Evolutionary conservation across 345 rosid genomes (phyloP).

Genomic region (Moricandia moricandioides): DNA sequence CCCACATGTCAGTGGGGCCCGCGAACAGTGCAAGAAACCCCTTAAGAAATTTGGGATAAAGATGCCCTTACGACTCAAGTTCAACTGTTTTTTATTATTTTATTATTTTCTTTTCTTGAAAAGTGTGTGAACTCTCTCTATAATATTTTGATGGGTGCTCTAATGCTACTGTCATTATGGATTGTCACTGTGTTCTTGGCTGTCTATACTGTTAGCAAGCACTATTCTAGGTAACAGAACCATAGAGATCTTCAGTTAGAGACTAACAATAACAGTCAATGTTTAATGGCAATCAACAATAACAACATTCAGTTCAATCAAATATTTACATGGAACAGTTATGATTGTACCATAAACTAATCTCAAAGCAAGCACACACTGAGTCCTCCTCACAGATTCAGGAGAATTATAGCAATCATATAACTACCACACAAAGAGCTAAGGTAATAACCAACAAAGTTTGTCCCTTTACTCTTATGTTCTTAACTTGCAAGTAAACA

Average conservation of each 20-base stretch:
- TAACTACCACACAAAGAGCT: slow-evolving; percentile 24
- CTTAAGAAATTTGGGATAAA: no score
- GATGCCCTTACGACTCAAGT: no score
- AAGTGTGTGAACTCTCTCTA: no score
- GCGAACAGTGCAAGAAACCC: no score
- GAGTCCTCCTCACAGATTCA: background rate
- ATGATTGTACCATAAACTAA: background rate
- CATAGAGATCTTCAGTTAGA: no score
- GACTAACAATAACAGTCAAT: background rate
- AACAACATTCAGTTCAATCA: background rate
- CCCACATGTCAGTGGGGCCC: no score
- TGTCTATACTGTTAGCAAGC: background rate
- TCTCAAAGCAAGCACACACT: slow-evolving; percentile 21
- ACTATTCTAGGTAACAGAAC: background rate
- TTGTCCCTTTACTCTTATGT: slow-evolving; percentile 6
- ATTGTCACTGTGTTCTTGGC: background rate
- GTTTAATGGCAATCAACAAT: background rate
- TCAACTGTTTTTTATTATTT: no score
- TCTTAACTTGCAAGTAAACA: slow-evolving; percentile 6
- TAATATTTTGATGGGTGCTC: no score
- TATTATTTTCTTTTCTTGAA: no score
- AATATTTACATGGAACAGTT: background rate
- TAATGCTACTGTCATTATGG: no score
- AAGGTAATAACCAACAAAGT: background rate
- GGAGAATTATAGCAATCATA: slow-evolving; percentile 6